Evolutionary conservation across 495 filamentous ascomycete species (phyloP).

Genomic region (Neurospora sp.): DNA sequence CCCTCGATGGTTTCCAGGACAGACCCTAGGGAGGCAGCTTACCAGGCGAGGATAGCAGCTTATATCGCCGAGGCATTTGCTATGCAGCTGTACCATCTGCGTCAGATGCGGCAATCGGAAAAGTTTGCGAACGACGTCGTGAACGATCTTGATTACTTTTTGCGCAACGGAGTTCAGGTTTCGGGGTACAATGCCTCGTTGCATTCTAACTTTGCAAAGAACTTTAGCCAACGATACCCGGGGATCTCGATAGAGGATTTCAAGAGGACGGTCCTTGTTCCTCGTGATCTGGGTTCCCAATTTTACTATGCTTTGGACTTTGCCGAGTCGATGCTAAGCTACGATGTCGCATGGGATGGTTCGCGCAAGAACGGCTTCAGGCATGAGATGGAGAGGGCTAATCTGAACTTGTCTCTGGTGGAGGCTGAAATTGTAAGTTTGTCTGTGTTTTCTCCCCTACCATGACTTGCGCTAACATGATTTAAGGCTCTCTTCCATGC

Average conservation of each 20-base stretch:
- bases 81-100: slow-evolving; percentile 77
- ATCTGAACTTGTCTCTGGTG: slow-evolving; percentile 80
- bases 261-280: slow-evolving; percentile 58
- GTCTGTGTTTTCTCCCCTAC: neutral
- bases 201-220: slow-evolving; percentile 72
- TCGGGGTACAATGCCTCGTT: slow-evolving; percentile 75
- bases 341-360: slow-evolving; percentile 67
- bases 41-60: slow-evolving; percentile 64
- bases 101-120: slow-evolving; percentile 57
- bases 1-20: slow-evolving; percentile 33
- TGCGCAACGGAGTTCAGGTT: slow-evolving; percentile 60
- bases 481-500: slow-evolving; percentile 63
- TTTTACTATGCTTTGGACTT: slow-evolving; percentile 76
- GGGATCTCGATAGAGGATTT: slow-evolving; percentile 63
- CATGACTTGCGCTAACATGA: slow-evolving; percentile 17
- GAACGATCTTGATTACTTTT: slow-evolving; percentile 64
- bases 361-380: slow-evolving; percentile 57
- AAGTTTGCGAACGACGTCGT: slow-evolving; percentile 56
- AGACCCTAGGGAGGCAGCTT: slow-evolving; percentile 38
- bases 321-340: slow-evolving; percentile 62
- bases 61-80: slow-evolving; percentile 78
- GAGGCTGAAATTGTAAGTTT: slow-evolving; percentile 78
- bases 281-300: slow-evolving; percentile 51
- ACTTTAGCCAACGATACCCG: slow-evolving; percentile 67
- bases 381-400: slow-evolving; percentile 72